These are phyloP conservation scores for Sanghuangporus weigelae DNA, from an alignment of 1,284 basidiomycete species.

Conservation along the genomic window DNA sequence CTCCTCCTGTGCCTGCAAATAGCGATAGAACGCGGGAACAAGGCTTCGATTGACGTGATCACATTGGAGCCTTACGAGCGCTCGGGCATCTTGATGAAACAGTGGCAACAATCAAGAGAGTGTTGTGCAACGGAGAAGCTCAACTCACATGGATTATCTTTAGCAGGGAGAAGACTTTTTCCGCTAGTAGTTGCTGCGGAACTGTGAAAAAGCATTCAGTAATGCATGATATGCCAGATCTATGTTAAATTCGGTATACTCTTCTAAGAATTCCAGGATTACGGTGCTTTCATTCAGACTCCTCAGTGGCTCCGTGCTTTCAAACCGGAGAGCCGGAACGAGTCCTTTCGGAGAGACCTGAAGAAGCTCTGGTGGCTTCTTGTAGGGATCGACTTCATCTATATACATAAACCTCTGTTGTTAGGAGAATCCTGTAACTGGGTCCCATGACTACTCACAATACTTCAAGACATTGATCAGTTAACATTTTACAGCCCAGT, in stretches of 20 bases:
- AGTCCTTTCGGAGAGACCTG: slow-evolving; percentile 77
- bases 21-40: slow-evolving; percentile 75
- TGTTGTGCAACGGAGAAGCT: neutral
- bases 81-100: slow-evolving; percentile 49
- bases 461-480: neutral
- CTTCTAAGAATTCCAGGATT: slow-evolving; percentile 70
- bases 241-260: slow-evolving; percentile 34
- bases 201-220: slow-evolving; percentile 26
- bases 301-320: slow-evolving; percentile 44
- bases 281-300: slow-evolving; percentile 66
- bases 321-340: slow-evolving; percentile 64
- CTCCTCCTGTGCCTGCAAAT: slow-evolving; percentile 66
- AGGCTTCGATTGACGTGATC: slow-evolving; percentile 63
- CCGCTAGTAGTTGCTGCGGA: slow-evolving; percentile 40
- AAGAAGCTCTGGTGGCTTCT: slow-evolving; percentile 72
- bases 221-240: neutral
- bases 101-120: neutral
- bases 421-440: neutral
- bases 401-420: neutral
- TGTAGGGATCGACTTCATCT: slow-evolving; percentile 81
- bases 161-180: slow-evolving; percentile 51
- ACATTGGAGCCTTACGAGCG: slow-evolving; percentile 60
- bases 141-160: slow-evolving; percentile 53
- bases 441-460: neutral
- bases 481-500: neutral